Evolutionary conservation across 257 asterid genomes (phyloP).

Genomic region (Ocimum tenuiflorum): DNA sequence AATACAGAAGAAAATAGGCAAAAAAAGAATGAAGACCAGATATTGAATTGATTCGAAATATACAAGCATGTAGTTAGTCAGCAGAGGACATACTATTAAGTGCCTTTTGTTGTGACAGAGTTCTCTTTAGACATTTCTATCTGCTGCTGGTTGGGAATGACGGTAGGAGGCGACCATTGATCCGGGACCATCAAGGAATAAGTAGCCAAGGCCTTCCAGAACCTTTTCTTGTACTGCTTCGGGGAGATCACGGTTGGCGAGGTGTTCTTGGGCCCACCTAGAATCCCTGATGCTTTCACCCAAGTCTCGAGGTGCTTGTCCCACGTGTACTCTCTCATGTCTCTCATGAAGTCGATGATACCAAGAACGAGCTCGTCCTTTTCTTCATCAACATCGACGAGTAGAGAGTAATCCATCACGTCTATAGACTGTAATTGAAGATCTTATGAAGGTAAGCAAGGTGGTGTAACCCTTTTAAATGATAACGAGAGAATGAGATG

Average conservation of each 20-base stretch:
- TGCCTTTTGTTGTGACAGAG: slow-evolving; percentile 34
- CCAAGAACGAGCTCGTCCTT: slow-evolving; percentile 92
- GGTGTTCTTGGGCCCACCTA: slow-evolving; percentile 81
- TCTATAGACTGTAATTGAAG: slow-evolving; percentile 56
- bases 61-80: slow-evolving; percentile 29
- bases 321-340: slow-evolving; percentile 98
- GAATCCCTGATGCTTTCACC: slow-evolving; percentile 93
- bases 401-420: slow-evolving; percentile 90
- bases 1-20: slow-evolving; percentile 14
- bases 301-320: slow-evolving; percentile 96
- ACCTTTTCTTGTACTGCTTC: slow-evolving; percentile 85
- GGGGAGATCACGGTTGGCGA: slow-evolving; percentile 89
- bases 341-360: slow-evolving; percentile 94
- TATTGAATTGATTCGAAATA: slow-evolving; percentile 16
- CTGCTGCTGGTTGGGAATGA: slow-evolving; percentile 53
- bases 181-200: slow-evolving; percentile 94
- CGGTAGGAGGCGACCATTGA: slow-evolving; percentile 76
- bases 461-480: neutral
- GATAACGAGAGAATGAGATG: neutral
- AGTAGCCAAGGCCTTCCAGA: slow-evolving; percentile 89
- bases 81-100: slow-evolving; percentile 11
- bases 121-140: slow-evolving; percentile 49
- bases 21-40: slow-evolving; percentile 15
- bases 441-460: neutral
- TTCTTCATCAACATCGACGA: slow-evolving; percentile 88